phyloP scores from a whole-genome alignment of 164 flowering plant species.

The Aristolochia contorta region DNA sequence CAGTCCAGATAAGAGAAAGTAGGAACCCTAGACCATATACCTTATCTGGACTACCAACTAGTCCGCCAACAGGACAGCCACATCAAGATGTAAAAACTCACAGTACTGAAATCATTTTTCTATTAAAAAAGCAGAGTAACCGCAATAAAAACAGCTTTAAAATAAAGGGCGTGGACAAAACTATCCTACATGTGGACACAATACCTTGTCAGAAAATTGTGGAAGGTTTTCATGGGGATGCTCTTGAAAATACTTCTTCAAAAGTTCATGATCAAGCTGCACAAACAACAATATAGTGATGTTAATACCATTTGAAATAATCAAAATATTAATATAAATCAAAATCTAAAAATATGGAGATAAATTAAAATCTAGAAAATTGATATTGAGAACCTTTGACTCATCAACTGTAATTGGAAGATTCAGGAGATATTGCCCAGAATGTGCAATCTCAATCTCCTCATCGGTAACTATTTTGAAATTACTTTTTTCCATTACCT shows the following conservation, averaged over 20 bases:
- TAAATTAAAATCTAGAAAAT: not conserved
- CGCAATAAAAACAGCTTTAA: not conserved
- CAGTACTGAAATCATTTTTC: no score
- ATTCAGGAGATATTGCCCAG: slow-evolving; percentile 89
- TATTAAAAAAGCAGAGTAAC: no score
- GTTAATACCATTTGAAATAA: no score
- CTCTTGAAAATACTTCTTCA: slow-evolving; percentile 57
- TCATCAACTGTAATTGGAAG: slow-evolving; percentile 90
- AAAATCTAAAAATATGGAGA: no score
- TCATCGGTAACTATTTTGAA: slow-evolving; percentile 68
- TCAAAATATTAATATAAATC: no score
- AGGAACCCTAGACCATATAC: no score
- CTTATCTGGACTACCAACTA: no score
- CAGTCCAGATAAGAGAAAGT: no score
- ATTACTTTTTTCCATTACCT: slow-evolving; percentile 93
- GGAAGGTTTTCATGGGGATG: slow-evolving; percentile 65
- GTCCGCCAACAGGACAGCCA: no score
- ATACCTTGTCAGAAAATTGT: slow-evolving; percentile 87
- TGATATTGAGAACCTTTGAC: slow-evolving; percentile 50
- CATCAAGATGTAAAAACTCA: no score
- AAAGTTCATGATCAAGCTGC: slow-evolving; percentile 79
- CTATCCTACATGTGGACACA: not conserved
- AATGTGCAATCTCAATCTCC: slow-evolving; percentile 72
- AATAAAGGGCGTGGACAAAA: not conserved
- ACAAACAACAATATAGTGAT: slow-evolving; percentile 12